A percentile compares a stretch with the other conserved stretches of the same genome.
These are phyloP conservation scores for Pharus latifolius DNA, from an alignment of 176 grass and related monocot species.

Conservation along the genomic window DNA sequence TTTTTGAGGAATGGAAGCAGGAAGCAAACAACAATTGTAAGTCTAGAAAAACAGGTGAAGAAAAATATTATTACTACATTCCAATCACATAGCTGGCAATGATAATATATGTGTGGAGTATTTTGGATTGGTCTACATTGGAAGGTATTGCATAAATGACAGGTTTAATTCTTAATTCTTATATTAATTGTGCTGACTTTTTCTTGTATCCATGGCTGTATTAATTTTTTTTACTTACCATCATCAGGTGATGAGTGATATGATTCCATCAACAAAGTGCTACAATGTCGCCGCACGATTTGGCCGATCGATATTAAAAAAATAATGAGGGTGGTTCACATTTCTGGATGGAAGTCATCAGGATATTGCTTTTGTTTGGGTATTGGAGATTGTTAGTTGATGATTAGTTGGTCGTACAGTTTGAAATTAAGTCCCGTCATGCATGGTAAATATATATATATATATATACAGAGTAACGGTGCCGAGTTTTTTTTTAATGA, in stretches of 20 bases:
- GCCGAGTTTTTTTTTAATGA: too few relatives aligned
- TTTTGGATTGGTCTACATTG: background rate
- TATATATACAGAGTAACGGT: too few relatives aligned
- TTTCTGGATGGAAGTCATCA: background rate
- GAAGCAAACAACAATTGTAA: background rate
- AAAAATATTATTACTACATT: too few relatives aligned
- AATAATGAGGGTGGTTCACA: background rate
- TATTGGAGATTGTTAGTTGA: background rate
- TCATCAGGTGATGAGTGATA: conserved; percentile 15
- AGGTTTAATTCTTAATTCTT: background rate
- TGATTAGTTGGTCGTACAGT: background rate
- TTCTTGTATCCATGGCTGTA: background rate
- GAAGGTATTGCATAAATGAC: background rate
- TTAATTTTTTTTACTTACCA: background rate
- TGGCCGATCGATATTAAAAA: background rate
- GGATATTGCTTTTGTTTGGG: background rate
- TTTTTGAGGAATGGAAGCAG: background rate
- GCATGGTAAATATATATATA: too few relatives aligned
- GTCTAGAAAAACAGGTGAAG: too few relatives aligned
- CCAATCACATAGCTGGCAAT: too few relatives aligned
- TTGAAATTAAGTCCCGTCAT: background rate
- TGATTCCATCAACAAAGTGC: conserved; percentile 6
- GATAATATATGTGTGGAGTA: too few relatives aligned
- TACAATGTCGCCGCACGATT: background rate
- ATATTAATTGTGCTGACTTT: background rate